phyloP scores from a whole-genome alignment of 345 rosid species.

The Eucalyptus decipiens region DNA sequence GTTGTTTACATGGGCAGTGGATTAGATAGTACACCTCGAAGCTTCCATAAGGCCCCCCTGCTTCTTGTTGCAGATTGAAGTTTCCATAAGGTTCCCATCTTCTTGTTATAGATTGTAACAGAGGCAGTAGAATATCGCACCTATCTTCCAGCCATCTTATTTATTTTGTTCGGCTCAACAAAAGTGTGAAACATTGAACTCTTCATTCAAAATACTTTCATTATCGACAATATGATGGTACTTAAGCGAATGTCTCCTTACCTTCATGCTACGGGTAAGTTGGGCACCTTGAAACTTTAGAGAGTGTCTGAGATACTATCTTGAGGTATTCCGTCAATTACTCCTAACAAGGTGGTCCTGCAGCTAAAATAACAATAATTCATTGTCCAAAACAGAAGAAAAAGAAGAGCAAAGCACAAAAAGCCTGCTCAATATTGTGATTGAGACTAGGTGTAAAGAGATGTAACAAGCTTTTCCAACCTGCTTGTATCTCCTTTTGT shows the following conservation, averaged over 20 bases:
- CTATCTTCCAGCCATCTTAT: not conserved
- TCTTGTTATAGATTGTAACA: not conserved
- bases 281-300: not conserved
- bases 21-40: not conserved
- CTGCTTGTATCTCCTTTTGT: not conserved
- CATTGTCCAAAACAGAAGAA: slow-evolving; percentile 54
- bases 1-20: not conserved
- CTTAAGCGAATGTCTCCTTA: not conserved
- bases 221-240: not conserved
- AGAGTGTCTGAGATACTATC: not conserved
- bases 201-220: not conserved
- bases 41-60: not conserved
- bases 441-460: slow-evolving; percentile 2
- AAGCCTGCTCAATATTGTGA: slow-evolving; percentile 64
- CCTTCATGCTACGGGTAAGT: not conserved
- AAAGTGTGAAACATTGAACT: not conserved
- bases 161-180: not conserved
- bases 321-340: not conserved
- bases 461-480: not conserved
- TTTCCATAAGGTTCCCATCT: not conserved
- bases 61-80: not conserved
- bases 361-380: not conserved
- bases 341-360: not conserved
- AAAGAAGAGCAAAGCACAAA: slow-evolving; percentile 62
- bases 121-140: not conserved